Evolutionary conservation across 1,139 yeast genomes (phyloP), one percentile per base, ranked within the genome.

Genomic region (Geotrichum aggregatum): DNA sequence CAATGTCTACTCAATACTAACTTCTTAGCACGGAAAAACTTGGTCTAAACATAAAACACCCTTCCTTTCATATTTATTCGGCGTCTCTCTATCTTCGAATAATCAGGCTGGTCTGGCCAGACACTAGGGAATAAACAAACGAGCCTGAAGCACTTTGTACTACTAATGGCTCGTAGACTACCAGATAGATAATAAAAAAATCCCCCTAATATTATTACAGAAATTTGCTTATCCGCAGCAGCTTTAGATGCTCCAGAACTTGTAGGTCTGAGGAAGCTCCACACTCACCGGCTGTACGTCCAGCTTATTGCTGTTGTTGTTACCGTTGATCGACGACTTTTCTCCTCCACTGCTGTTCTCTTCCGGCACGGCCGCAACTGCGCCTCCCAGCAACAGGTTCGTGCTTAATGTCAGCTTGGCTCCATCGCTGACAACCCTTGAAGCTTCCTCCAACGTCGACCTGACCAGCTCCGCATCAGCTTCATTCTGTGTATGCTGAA

Each of bases 231-330:
- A 14, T 4, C n/a, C 14, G 11, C 8, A 44, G 34, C 22, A 19
- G 2, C 35, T 24, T 41, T 58, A 77, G 41, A 79, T 82, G 44
- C 85, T 86, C 96, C 96, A 88, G 58, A 85, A 85, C 65, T 88
- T 84, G 68, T 87, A 88, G 38, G 83, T 72, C 66, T 84, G 91
- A 3, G 95, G 95, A 11, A 87, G 75, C 59, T 84, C 88, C 54
- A 84, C 74, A 43, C 95, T 86, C 47, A 87, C 75, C 7, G 96
- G 96, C 63, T 83, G 82, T 46, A 78, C 64, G 19, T 53, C 56
- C 6, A 26, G 34, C 14, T 41, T 26, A 16, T 36, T 41, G 35
- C 36, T 33, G n/a, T n/a, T 24, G 28, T 8, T 24, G 8, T 24
- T 24, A 11, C 47, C 43, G 21, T 35, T 36, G 6, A 42, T 42